Conservation (phyloP, 345 rosid genomes). For the Melaleuca quinquenervia region DNA sequence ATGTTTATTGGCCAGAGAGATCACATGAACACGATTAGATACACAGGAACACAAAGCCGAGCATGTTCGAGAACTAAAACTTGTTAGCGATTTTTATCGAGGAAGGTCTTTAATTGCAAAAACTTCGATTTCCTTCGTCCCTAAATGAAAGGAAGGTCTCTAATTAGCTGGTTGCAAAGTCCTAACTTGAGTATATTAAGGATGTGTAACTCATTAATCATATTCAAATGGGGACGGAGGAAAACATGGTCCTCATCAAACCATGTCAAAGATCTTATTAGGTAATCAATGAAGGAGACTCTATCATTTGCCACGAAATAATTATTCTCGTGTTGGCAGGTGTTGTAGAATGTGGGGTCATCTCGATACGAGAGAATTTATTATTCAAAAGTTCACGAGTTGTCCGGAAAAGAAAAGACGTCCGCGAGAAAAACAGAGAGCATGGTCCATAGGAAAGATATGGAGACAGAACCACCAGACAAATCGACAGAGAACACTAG, state of each 20-base stretch:
- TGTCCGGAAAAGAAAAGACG: neutral
- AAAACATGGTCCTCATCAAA: neutral
- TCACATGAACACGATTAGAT: neutral
- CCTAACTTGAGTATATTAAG: neutral
- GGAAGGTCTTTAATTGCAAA: neutral
- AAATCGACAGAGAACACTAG: neutral
- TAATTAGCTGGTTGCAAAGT: neutral
- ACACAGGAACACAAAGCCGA: too few species aligned
- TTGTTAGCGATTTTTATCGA: neutral
- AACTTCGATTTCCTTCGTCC: neutral
- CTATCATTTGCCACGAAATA: neutral
- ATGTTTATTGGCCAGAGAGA: neutral
- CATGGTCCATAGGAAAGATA: neutral
- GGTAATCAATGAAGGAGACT: neutral
- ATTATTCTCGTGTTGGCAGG: neutral
- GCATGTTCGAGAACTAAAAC: neutral
- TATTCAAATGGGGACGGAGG: neutral
- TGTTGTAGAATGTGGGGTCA: neutral
- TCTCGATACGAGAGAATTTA: neutral
- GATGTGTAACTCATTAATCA: neutral
- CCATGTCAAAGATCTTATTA: neutral
- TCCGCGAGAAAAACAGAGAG: neutral
- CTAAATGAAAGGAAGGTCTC: neutral
- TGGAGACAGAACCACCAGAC: neutral
- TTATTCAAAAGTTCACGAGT: neutral